Evolutionary conservation across 139 green algal genomes (phyloP).

Genomic region (Choricystis sp.): DNA sequence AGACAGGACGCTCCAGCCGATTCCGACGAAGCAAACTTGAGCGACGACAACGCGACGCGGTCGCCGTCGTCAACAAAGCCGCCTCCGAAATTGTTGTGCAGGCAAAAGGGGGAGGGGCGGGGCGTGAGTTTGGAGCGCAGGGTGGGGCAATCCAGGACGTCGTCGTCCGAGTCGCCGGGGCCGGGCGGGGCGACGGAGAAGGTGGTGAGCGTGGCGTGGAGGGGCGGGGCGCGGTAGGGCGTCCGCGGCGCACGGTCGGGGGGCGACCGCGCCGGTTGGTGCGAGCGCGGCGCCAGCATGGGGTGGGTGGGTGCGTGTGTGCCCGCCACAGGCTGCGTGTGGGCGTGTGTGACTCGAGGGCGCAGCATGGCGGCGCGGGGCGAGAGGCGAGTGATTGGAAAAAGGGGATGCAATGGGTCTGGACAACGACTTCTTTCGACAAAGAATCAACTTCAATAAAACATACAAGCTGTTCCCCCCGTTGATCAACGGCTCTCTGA

Average conservation of each 20-base stretch:
- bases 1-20: slow-evolving; percentile 27
- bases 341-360: no score
- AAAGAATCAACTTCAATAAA: no score
- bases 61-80: slow-evolving; percentile 71
- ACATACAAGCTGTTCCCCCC: no score
- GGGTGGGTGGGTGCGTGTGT: no score
- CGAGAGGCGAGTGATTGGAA: no score
- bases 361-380: no score
- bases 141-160: background rate
- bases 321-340: no score
- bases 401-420: no score
- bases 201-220: background rate
- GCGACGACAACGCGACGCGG: slow-evolving; percentile 55
- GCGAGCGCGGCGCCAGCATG: no score
- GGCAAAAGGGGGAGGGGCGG: background rate
- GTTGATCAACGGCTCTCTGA: no score
- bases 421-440: no score
- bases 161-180: background rate
- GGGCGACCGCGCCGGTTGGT: no score
- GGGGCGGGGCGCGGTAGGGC: background rate
- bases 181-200: background rate
- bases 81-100: slow-evolving; percentile 63
- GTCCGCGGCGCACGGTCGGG: background rate
- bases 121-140: background rate
- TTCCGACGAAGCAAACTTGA: slow-evolving; percentile 54